A percentile compares a stretch with the other conserved stretches of the same genome.
phyloP scores from a whole-genome alignment of 495 filamentous ascomycete genomes.

The Aspergillus incahuasiensis region DNA sequence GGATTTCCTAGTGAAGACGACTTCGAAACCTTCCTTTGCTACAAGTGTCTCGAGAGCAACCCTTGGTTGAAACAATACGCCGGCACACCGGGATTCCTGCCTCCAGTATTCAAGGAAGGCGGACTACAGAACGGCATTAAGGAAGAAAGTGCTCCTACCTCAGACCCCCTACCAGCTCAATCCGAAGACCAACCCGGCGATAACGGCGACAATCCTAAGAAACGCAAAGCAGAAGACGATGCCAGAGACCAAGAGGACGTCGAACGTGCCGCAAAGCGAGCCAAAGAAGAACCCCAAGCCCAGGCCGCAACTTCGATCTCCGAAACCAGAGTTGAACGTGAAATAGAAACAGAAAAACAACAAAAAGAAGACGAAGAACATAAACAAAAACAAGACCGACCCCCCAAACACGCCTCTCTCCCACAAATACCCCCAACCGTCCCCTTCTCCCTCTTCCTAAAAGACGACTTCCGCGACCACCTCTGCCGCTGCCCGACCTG shows the following conservation, averaged over 20 bases:
- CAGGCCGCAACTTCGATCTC: slow-evolving; percentile 16
- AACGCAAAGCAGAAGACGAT: slow-evolving; percentile 72
- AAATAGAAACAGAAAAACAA: too few species aligned
- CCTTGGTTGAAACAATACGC: slow-evolving; percentile 93
- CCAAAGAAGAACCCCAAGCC: slow-evolving; percentile 40
- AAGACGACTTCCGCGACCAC: slow-evolving; percentile 65
- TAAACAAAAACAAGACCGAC: slow-evolving; percentile 21
- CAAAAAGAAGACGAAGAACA: slow-evolving; percentile 8
- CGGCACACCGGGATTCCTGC: slow-evolving; percentile 75
- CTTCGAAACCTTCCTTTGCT: slow-evolving; percentile 88
- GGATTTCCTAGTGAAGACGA: slow-evolving; percentile 85
- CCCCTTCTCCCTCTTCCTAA: slow-evolving; percentile 76
- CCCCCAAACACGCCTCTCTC: slow-evolving; percentile 41
- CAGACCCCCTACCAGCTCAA: slow-evolving; percentile 5
- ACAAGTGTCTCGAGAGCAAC: slow-evolving; percentile 82
- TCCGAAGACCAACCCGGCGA: slow-evolving; percentile 15
- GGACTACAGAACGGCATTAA: slow-evolving; percentile 17
- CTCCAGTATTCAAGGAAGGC: slow-evolving; percentile 53
- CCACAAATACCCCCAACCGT: slow-evolving; percentile 44
- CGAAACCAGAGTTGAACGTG: too few species aligned
- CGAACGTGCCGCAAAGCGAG: slow-evolving; percentile 53
- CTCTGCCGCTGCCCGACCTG: slow-evolving; percentile 76
- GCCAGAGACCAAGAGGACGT: slow-evolving; percentile 33
- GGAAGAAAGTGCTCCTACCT: neutral
- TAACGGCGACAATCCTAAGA: slow-evolving; percentile 46